Evolutionary conservation across 2,329 filamentous ascomycete genomes (phyloP).

Genomic region (Rhexocercosporidium sp.): DNA sequence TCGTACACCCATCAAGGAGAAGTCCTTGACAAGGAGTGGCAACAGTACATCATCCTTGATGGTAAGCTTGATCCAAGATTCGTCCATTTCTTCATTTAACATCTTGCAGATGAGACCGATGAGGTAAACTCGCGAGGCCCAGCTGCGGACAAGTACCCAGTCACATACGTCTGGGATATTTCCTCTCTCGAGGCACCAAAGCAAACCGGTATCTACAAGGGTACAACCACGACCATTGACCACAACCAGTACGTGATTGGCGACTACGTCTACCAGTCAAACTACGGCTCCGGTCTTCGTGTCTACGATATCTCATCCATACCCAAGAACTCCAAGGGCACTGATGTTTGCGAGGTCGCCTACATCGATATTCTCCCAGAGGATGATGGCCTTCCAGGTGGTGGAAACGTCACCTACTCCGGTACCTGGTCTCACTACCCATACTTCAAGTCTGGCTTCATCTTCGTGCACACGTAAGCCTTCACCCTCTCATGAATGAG

Average conservation of each 20-base stretch:
- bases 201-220: slow-evolving; percentile 50
- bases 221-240: slow-evolving; percentile 46
- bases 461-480: slow-evolving; percentile 33
- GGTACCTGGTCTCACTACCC: slow-evolving; percentile 50
- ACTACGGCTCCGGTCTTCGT: slow-evolving; percentile 55
- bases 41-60: slow-evolving; percentile 24
- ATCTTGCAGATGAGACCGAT: slow-evolving; percentile 41
- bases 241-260: slow-evolving; percentile 53
- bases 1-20: slow-evolving; percentile 57
- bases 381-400: slow-evolving; percentile 34
- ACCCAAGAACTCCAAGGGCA: slow-evolving; percentile 38
- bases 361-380: slow-evolving; percentile 40
- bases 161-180: slow-evolving; percentile 58
- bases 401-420: slow-evolving; percentile 48
- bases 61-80: not conserved
- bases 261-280: slow-evolving; percentile 51
- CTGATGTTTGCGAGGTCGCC: slow-evolving; percentile 49
- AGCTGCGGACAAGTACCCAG: slow-evolving; percentile 50
- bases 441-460: slow-evolving; percentile 47
- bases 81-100: not conserved
- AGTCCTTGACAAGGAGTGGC: slow-evolving; percentile 26
- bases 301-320: slow-evolving; percentile 45
- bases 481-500: not conserved
- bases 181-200: slow-evolving; percentile 46
- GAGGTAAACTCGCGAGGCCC: slow-evolving; percentile 49